Evolutionary conservation across 305 asterid species (phyloP).

Genomic region (Petunia hybrid): DNA sequence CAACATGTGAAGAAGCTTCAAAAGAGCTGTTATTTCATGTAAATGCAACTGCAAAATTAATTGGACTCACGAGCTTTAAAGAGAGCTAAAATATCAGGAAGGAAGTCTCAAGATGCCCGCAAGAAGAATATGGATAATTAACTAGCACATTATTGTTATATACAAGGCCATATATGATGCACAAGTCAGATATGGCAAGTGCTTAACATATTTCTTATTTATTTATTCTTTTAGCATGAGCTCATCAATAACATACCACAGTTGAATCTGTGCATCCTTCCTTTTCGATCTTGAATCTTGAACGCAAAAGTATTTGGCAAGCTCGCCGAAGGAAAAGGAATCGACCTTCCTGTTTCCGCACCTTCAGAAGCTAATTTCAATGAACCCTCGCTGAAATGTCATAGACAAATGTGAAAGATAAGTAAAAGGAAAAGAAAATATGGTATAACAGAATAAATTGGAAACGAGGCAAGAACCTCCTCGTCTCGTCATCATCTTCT

Average conservation of each 20-base stretch:
- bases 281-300: conserved; percentile 91
- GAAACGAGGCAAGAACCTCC: conserved; percentile 55
- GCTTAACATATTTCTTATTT: conserved; percentile 18
- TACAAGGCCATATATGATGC: neutral
- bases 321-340: conserved; percentile 59
- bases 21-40: neutral
- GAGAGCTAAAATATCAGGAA: conserved; percentile 1
- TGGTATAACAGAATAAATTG: conserved; percentile 5
- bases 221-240: neutral
- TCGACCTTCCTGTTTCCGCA: conserved; percentile 69
- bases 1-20: neutral
- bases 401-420: conserved; percentile 38
- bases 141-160: neutral
- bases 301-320: conserved; percentile 69
- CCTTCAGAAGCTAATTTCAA: conserved; percentile 85
- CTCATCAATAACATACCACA: conserved; percentile 60
- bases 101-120: neutral
- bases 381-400: conserved; percentile 71
- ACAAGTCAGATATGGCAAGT: neutral
- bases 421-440: conserved; percentile 27
- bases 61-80: neutral
- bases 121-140: neutral
- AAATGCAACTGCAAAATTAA: neutral
- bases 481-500: conserved; percentile 79
- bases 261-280: conserved; percentile 93